A percentile compares a stretch with the other conserved stretches of the same genome.
Evolutionary conservation across 768 basidiomycete species (phyloP).

Genomic region (Russula sp.): DNA sequence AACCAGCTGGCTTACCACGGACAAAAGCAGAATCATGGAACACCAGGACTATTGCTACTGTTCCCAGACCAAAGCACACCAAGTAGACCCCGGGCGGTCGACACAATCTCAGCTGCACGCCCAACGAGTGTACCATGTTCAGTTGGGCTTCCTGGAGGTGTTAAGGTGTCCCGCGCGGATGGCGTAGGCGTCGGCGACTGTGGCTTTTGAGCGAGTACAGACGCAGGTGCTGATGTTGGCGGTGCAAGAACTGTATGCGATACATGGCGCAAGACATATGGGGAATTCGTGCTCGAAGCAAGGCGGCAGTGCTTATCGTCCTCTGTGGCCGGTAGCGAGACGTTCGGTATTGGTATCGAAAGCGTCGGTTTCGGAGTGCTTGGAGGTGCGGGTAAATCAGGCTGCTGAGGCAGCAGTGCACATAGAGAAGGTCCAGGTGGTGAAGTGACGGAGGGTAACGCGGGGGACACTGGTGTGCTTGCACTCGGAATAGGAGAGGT

Average conservation of each 20-base stretch:
- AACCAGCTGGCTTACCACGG: background rate
- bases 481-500: background rate
- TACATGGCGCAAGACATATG: conserved; percentile 15
- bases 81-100: conserved; percentile 68
- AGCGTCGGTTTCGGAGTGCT: background rate
- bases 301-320: conserved; percentile 14
- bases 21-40: background rate
- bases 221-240: conserved; percentile 10
- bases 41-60: conserved; percentile 18
- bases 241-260: conserved; percentile 5
- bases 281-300: conserved; percentile 11
- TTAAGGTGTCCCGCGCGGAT: conserved; percentile 24
- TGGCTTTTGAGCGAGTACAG: conserved; percentile 9
- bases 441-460: background rate
- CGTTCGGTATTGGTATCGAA: background rate
- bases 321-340: background rate
- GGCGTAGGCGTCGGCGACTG: conserved; percentile 6
- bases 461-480: background rate
- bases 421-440: background rate
- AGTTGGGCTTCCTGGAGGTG: conserved; percentile 23
- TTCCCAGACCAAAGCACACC: conserved; percentile 48
- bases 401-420: background rate
- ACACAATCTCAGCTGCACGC: conserved; percentile 72
- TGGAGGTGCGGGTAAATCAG: background rate
- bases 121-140: conserved; percentile 38